Base-by-base conservation (phyloP, 192 early-diverging fungal genomes). In the Backusella australiensis region DNA sequence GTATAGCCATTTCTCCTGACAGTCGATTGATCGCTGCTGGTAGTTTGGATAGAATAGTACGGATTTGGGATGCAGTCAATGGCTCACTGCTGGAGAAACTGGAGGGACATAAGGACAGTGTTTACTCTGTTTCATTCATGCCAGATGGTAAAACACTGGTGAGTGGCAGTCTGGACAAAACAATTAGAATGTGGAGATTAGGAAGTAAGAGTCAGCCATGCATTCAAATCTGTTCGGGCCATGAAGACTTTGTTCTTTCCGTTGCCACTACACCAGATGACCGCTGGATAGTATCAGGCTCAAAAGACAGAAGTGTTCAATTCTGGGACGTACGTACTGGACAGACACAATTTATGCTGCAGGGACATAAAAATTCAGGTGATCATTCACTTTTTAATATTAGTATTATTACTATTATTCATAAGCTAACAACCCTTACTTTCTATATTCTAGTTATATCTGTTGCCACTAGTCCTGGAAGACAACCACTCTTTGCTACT, bases 291-390 rank as follows among this genome's bases (percentile, higher is more conserved):
- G 94, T 97, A 34, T 93, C 93, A 76, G 94, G 95, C 34, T 93
- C 92, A 79, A 97, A 99, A 81, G 96, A 98, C 78, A 90, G 96
- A 73, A 90, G 89, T 35, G 96, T 99, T 71, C 95, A 94, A 74
- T 95, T 98, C 77, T 97, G 96, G 97, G 96, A 97, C 83, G 93
- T 94, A 36, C 87, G 85, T 41, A 89, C 87, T 6, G 89, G 84
- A 35, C 85, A 89, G 75, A 91, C 88, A 34, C 91, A 93, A 77
- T 93, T 93, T 73, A 93, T 94, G 92, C 84, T 99, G 71, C 94
- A 94, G 77, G 98, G 98, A 35, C 98, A 99, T 80, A 97, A 97
- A 84, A 98, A 99, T 82, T 98, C 97, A 73, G 93, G 93, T 94
- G 79, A 63, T 69, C 19, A 67, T 67, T n/a, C 1, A 39, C 38